Conservation (phyloP, 768 basidiomycete genomes). For the Boletus eberwhitei region DNA sequence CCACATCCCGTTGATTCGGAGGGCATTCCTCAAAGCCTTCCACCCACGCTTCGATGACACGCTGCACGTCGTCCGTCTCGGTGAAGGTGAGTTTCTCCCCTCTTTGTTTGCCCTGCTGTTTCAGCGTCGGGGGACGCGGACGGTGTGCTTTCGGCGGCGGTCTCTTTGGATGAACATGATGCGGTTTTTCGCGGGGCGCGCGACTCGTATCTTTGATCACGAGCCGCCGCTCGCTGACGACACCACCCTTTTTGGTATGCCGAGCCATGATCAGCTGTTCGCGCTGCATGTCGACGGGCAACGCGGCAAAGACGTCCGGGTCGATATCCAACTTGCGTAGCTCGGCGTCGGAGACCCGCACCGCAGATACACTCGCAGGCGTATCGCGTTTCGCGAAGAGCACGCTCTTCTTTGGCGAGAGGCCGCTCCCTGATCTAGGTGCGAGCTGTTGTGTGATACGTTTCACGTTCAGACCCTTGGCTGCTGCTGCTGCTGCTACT, state of each 20-base stretch:
- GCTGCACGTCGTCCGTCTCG: constrained; percentile 70
- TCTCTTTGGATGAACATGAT: constrained; percentile 35
- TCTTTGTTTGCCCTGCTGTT: constrained; percentile 49
- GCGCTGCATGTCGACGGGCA: constrained; percentile 67
- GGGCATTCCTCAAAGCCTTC: constrained; percentile 51
- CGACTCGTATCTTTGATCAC: constrained; percentile 44
- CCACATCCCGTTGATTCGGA: constrained; percentile 74
- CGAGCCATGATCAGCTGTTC: constrained; percentile 69
- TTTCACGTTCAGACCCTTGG: constrained; percentile 45
- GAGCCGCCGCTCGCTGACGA: constrained; percentile 40
- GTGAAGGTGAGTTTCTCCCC: constrained; percentile 57
- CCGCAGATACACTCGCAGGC: constrained; percentile 25
- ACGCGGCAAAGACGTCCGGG: constrained; percentile 57
- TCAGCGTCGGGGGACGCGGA: constrained; percentile 47
- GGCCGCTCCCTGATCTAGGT: constrained; percentile 44
- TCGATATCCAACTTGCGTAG: constrained; percentile 69
- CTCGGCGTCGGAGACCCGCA: constrained; percentile 53
- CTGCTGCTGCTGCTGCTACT: constrained; percentile 3
- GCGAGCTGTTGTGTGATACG: constrained; percentile 64
- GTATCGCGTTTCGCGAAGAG: constrained; percentile 37
- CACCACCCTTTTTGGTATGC: constrained; percentile 40
- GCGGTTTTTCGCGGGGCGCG: constrained; percentile 27
- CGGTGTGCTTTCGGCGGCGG: constrained; percentile 58
- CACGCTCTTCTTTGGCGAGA: constrained; percentile 37
- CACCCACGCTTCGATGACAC: constrained; percentile 75